Base-by-base conservation (phyloP, 139 green algal species). In the Ettlia oleoabundans region DNA sequence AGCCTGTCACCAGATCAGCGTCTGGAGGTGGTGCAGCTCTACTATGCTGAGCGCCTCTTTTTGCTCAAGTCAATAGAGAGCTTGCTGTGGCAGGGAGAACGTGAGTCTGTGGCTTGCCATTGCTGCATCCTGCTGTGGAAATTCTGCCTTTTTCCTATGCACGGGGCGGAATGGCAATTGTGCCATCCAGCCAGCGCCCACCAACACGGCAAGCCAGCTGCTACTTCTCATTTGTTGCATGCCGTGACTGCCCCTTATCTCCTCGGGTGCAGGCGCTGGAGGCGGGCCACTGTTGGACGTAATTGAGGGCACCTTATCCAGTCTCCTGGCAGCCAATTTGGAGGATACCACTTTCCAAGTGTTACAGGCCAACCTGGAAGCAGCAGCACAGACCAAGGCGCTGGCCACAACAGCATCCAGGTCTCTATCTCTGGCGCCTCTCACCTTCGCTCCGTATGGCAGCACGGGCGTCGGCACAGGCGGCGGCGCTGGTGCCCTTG, bases 31-130 rank as follows among this genome's bases (percentile, higher is more conserved):
- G 53, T 86, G 32, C 33, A 75, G 15, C 81, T 86, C 33, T 94
- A 94, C 72, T 76, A 78, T 32, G 5, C 75, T 43, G 91, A 94
- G 83, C 86, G 91, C 24, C 67, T 92, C 10, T 40, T 69, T 38
- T 75, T 93, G 81, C 84, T 93, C 2, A 88, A 91, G 68, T 81
- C 86, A 37, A 71, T 90, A 18, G 85, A 93, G 70, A 68, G 84
- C 41, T 69, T 93, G 4, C 55, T 93, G 53, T 84, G 87, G 42
- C 47, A 91, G 61, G 81, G 89, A 1, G 82, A 93, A 77, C 86
- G 86, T 90, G 72, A 70, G 42, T 63, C 66, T 4, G 32, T 24
- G 3, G 18, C 24, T 26, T 58, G 22, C 21, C 22, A 22, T 1
- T 13, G 9, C 22, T 35, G 18, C 37, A 82, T n/a, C 21, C 21